Base-by-base conservation (phyloP, 176 grass and related monocot genomes). In the Raddia guianensis region DNA sequence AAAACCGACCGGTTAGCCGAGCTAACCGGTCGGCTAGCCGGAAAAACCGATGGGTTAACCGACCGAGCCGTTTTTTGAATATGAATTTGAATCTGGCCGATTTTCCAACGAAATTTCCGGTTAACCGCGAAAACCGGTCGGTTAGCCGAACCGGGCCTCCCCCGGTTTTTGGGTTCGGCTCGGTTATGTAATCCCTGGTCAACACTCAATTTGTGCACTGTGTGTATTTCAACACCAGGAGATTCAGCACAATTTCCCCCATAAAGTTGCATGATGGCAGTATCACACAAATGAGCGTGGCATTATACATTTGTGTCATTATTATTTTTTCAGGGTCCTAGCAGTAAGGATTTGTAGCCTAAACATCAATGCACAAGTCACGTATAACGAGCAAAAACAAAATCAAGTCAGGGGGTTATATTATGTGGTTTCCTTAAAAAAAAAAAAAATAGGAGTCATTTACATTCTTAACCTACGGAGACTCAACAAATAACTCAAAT, bases 401-500 rank as follows among this genome's bases (percentile, higher is more conserved):
- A 58, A 80, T 49, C 16, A 48, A 49, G 27, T 71, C 44, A 70
- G 33, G 44, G 10, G 52, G 14, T 57, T 71, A 49, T 15, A 71
- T 57, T 71, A 49, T 27, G 60, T 12, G 15, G 45, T 81, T 72
- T 70, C 34, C 0, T 79, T 49, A 58, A 27, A 27, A 46, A 65
- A 44, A 58, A 27, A 27, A 46, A 65, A 44, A 12, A 2, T 7
- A 9, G 58, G 59, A 46, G 57, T 70, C 53, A 14, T 87, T 83
- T 66, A 27, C 12, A 34, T 77, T 52, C 68, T 67, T 82, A 73
- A 66, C 13, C 80, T 75, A 90, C 62, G 76, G 75, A 70, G 43
- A 20, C 20, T 71, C 27, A 65, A 57, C 16, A 76, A 18, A 32
- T 50, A 57, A 78, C 49, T 72, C 7, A 73, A 78, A 74, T 15